Base-by-base conservation (phyloP, 805 yeast genomes). In the Saccharomycopsis fibuligera region DNA sequence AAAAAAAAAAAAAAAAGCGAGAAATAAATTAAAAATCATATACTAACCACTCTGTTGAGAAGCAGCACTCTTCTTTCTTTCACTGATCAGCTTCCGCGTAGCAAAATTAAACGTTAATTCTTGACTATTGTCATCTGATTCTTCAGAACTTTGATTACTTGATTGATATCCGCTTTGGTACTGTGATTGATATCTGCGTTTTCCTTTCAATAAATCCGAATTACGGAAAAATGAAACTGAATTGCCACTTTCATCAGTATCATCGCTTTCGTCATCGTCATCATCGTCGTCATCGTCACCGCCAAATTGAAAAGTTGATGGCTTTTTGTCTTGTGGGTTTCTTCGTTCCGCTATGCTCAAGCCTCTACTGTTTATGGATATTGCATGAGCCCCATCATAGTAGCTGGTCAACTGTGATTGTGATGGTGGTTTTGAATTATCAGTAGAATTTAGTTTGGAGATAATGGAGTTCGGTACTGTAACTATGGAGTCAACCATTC, bases 381-480 rank as follows among this genome's bases (percentile, higher is more conserved):
- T 8, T 27, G 31, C 8, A 27, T 8, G 31, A 17, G 37, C 12
- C 6, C 21, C n/a, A 6, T 24, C n/a, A 24, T 35, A 45, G 21
- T 25, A 38, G 12, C 31, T 39, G 23, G 9, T n/a, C 25, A 49
- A 35, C 22, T 49, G 49, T 4, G 44, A 39, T 25, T 47, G 44
- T 12, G 49, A 45, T 6, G 43, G 40, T 17, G 8, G 36, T 22
- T 14, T 22, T 5, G 47, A 41, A 21, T 27, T 44, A 16, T 45
- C 49, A 16, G 44, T 41, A 16, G 49, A 40, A 19, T 46, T 45
- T 19, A 49, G 25, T 23, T 50, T 47, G 19, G 42, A 35, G 21
- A 47, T 19, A 5, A 50, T 4, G 4, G 53, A 50, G 39, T 50
- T 45, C 3, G 53, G 53, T n/a, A 50, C 53, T 3, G 53, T 50